Base-by-base conservation (phyloP, 169 alveolate species). In the Plasmodium coatneyi region DNA sequence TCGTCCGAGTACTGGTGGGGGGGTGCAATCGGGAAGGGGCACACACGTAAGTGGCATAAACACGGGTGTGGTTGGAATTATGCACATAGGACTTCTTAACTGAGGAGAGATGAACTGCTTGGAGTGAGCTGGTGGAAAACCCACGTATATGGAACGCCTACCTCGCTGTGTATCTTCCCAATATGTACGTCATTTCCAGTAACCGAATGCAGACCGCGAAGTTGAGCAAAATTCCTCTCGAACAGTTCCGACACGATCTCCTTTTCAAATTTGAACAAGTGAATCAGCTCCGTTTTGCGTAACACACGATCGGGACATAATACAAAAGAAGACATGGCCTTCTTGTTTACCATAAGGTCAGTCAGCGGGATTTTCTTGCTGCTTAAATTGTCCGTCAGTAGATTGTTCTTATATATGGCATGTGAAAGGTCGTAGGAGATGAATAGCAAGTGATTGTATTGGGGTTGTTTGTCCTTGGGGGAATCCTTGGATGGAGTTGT, bases 201-300 rank as follows among this genome's bases (percentile, higher is more conserved):
- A 19, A 14, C 66, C 3, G 10, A 16, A 14, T 32, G 46, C 7
- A 86, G 41, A 25, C 22, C 60, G 36, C 22, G 78, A 6, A 86
- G 34, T 46, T 56, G 80, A 54, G 43, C 19, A 28, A 86, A 76
- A 36, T 36, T 39, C 0, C 36, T 54, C 30, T 76, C 66, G 41
- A 74, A 54, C 43, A 86, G 41, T 7, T 86, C 56, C 28, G 78
- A 34, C 1, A 86, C 56, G 28, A 46, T 7, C 46, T 86, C 46
- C 30, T 86, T 76, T 76, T 86, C 93, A 54, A 86, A 86, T n/a
- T 72, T 49, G 54, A 34, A 86, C 46, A 86, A 86, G 49, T 86
- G 71, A 19, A 49, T 74, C 46, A 86, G 80, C 46, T 70, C 84
- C 28, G 80, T 28, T 86, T 41, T 86, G 30, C 41, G 66, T 34